Conservation (phyloP, 2,329 filamentous ascomycete genomes). For the Fusarium sp. region DNA sequence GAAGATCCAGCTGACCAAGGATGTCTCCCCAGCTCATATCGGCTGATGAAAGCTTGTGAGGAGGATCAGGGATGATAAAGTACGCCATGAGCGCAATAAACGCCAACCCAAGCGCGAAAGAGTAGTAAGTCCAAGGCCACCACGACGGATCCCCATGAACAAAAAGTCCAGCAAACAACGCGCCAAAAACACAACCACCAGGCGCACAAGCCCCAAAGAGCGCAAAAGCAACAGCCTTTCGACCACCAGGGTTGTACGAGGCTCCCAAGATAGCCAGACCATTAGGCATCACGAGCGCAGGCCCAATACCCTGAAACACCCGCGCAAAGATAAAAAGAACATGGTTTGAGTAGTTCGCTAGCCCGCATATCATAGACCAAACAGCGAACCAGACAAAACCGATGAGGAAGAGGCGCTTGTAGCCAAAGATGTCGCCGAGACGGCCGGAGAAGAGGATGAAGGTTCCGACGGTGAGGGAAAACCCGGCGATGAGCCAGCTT, state of each 20-base stretch:
- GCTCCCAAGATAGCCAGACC: conserved; percentile 68
- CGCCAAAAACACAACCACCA: conserved; percentile 54
- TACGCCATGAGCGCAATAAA: conserved; percentile 44
- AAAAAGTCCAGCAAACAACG: conserved; percentile 52
- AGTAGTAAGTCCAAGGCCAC: conserved; percentile 61
- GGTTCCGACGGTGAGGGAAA: conserved; percentile 62
- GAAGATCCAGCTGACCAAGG: conserved; percentile 49
- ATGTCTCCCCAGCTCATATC: conserved; percentile 26
- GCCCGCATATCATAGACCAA: conserved; percentile 60
- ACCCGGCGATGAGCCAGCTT: conserved; percentile 65
- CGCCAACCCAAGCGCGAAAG: conserved; percentile 47
- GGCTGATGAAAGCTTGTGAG: conserved; percentile 17
- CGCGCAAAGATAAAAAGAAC: conserved; percentile 60
- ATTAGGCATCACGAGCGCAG: conserved; percentile 70
- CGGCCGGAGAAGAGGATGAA: conserved; percentile 66
- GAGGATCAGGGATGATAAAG: conserved; percentile 48
- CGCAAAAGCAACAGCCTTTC: conserved; percentile 68
- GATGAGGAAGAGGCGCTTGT: conserved; percentile 61
- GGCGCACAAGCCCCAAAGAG: conserved; percentile 58
- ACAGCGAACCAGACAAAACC: conserved; percentile 64
- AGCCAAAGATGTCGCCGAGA: conserved; percentile 65
- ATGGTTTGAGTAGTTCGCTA: conserved; percentile 49
- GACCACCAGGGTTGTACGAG: conserved; percentile 62
- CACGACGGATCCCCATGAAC: conserved; percentile 46
- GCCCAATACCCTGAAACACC: conserved; percentile 67